phyloP scores from a whole-genome alignment of 2,329 filamentous ascomycete genomes.

The Fusarium austroafricanum region DNA sequence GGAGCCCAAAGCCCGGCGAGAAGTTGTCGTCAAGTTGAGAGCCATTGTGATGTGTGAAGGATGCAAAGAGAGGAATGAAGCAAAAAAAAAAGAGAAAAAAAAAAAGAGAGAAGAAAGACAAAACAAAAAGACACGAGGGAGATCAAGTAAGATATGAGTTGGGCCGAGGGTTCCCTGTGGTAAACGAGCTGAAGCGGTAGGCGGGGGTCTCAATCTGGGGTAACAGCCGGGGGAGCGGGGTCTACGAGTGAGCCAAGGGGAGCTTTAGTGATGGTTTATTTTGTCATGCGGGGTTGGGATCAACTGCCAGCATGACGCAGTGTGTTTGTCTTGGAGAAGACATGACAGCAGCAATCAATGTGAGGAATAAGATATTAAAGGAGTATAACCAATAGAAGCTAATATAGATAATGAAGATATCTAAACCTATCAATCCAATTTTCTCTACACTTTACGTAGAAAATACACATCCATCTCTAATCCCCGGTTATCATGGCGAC shows the following conservation, averaged over 20 bases:
- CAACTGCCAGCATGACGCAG: conserved; percentile 7
- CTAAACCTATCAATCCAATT: neutral
- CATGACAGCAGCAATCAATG: no score
- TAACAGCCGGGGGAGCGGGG: conserved; percentile 44
- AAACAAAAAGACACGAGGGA: neutral
- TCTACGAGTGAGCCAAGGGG: neutral
- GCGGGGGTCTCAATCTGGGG: conserved; percentile 41
- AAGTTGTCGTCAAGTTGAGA: conserved; percentile 67
- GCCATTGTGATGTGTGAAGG: conserved; percentile 63
- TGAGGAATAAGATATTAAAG: no score
- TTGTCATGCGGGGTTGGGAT: conserved; percentile 36
- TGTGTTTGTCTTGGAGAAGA: conserved; percentile 24
- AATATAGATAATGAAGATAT: neutral
- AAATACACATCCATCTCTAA: no score
- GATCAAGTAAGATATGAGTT: conserved; percentile 18
- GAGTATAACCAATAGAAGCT: no score
- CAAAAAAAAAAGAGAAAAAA: neutral
- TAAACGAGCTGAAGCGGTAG: conserved; percentile 41
- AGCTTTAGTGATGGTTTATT: conserved; percentile 15
- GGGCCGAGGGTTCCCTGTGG: conserved; percentile 43
- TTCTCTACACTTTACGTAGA: neutral
- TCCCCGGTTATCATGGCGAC: conserved; percentile 24
- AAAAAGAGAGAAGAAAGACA: no score
- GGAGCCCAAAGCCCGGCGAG: conserved; percentile 71
- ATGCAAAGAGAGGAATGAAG: conserved; percentile 2